Base-by-base conservation (phyloP, 2,329 filamentous ascomycete genomes). In the Trichothecium roseum region DNA sequence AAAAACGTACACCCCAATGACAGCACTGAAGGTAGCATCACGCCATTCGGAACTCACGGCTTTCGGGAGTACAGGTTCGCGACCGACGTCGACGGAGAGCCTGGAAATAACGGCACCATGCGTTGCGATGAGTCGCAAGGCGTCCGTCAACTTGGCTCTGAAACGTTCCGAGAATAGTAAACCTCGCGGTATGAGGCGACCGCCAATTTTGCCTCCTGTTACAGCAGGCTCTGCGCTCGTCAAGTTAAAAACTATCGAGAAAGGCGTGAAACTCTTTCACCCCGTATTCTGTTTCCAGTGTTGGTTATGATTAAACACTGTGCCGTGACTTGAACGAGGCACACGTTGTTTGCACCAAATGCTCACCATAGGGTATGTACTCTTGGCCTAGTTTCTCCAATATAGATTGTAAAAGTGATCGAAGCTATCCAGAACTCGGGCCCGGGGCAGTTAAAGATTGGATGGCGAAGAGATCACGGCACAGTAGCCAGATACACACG, bases 401-500 rank as follows among this genome's bases (percentile, higher is more conserved):
- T 36, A 58, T 57, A 3, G 57, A 55, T 6, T 40, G 47, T 3
- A 56, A 44, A 7, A 59, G 40, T 14, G 39, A 45, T 18, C 51
- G 37, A 26, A 51, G 48, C 9, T 32, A 16, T 15, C 37, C 37
- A 16, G 29, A 30, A 13, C 32, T 37, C 22, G 28, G 34, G 30
- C 41, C 36, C 16, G 33, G 13, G 29, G 29, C 18, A 9, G 37
- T 45, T 8, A 44, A 24, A 9, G 40, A 34, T 13, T 18, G 20
- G 31, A 41, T 32, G 28, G 13, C 33, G 51, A 76, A 74, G 43
- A 57, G 58, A 10, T 51, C 47, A 42, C 62, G 62, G 37, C 58
- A 65, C 40, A 69, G 63, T 41, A 59, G 61, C 50, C 66, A 74
- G n/a, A 66, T 53, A 18, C 59, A 51, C 56, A 64, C 68, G 15